Conservation (phyloP, 2,329 filamentous ascomycete genomes). For the Chaetomium sp. region DNA sequence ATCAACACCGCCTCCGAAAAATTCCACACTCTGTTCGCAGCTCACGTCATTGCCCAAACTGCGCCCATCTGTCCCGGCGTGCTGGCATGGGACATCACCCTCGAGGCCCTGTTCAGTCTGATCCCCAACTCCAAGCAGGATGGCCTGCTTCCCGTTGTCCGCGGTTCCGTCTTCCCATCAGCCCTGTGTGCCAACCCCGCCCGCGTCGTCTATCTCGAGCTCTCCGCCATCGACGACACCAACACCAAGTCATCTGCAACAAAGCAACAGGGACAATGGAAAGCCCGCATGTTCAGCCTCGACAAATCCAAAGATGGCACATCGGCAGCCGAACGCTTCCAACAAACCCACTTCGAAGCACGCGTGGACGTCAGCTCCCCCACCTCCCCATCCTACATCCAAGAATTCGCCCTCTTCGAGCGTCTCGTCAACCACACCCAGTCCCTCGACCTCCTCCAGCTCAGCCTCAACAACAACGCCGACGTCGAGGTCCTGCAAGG, state of each 20-base stretch:
- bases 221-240: too few relatives aligned
- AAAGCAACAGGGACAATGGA: too few relatives aligned
- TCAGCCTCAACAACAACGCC: conserved; percentile 26
- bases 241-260: too few relatives aligned
- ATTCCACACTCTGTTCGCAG: conserved; percentile 31
- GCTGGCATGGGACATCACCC: conserved; percentile 25
- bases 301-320: too few relatives aligned
- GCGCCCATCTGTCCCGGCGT: conserved; percentile 35
- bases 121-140: neutral
- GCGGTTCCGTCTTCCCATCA: neutral
- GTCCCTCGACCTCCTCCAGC: conserved; percentile 22
- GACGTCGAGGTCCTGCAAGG: conserved; percentile 29
- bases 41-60: conserved; percentile 35
- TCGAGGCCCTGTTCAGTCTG: neutral
- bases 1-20: conserved; percentile 33
- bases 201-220: neutral
- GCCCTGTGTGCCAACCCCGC: neutral
- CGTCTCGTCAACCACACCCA: conserved; percentile 30
- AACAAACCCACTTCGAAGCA: neutral
- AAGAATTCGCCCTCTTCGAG: conserved; percentile 27
- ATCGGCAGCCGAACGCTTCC: conserved; percentile 24
- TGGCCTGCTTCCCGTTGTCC: neutral
- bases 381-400: neutral
- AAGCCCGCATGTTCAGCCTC: too few relatives aligned
- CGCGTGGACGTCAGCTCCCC: neutral